Base-by-base conservation (phyloP, 306 rosid genomes). In the Vigna reflexopilosa region DNA sequence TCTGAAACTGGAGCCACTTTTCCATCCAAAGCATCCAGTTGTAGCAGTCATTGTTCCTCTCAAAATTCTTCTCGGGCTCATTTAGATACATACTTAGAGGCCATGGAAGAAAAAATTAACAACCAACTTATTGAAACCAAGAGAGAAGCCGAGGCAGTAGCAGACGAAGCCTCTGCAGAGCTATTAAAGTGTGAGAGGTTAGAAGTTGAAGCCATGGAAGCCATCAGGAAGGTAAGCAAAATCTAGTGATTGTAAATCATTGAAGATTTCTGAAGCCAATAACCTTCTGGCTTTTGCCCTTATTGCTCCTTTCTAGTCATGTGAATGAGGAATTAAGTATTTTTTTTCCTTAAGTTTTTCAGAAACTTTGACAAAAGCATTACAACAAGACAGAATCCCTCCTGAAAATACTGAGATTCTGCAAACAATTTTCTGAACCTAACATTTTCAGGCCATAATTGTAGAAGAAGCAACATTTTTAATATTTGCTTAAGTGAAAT, bases 151-250 rank as follows among this genome's bases (percentile, higher is more conserved):
- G 90, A 87, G 81, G 80, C 70, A 28, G 87, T 85, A 3, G 77
- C 58, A 50, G 79, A 77, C 5, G 88, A 88, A 63, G 85, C 87
- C 51, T 61, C 72, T 56, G 71, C 75, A 3, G 88, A 82, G 83
- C 67, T 83, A 55, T 52, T 67, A 1, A 89, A 76, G 76, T 49
- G 89, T 75, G 80, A 73, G 79, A 81, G 78, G 78, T 81, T 88
- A 85, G 97, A 90, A 86, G 76, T 55, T 8, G 82, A 87, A 76
- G 96, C 97, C 48, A 61, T 77, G 49, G 89, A 85, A 61, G 87
- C 89, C 76, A 84, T 91, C 42, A 75, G 75, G 61, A 90, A 90
- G 94, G 98, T 91, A 82, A 73, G 69, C 54, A 71, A 75, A 59
- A 59, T 50, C 13, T 82, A 36, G 19, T 36, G 44, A 49, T 42